phyloP scores from a whole-genome alignment of 192 early-diverging fungal species.

The Haplosporangium gracile region DNA sequence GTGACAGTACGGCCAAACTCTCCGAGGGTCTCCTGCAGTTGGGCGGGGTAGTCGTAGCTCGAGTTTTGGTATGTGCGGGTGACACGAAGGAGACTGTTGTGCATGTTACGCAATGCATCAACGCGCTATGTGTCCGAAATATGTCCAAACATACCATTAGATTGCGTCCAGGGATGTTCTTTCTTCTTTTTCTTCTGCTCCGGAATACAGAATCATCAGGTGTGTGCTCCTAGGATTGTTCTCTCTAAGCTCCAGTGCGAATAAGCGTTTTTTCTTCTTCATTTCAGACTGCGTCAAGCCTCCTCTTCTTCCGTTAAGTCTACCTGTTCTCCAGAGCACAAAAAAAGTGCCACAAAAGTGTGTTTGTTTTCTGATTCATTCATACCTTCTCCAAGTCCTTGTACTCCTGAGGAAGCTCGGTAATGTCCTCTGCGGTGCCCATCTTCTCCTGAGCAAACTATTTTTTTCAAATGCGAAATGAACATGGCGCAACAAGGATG shows the following conservation, averaged over 20 bases:
- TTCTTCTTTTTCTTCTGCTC: too few relatives aligned
- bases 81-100: constrained; percentile 79
- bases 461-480: not conserved
- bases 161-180: not conserved
- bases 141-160: not conserved
- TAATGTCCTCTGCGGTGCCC: constrained; percentile 84
- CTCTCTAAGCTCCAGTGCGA: too few relatives aligned
- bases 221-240: too few relatives aligned
- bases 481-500: not conserved
- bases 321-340: not conserved
- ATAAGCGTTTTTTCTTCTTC: too few relatives aligned
- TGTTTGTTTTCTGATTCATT: not conserved
- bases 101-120: constrained; percentile 77
- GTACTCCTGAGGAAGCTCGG: constrained; percentile 95
- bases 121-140: constrained; percentile 70
- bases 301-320: too few relatives aligned
- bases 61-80: constrained; percentile 79
- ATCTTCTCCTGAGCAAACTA: constrained; percentile 94
- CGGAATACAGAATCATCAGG: too few relatives aligned
- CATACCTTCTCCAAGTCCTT: constrained; percentile 88
- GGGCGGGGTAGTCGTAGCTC: constrained; percentile 83
- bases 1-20: constrained; percentile 80
- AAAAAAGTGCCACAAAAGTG: not conserved
- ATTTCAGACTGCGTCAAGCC: too few relatives aligned
- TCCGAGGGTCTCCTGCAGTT: constrained; percentile 75